Base-by-base conservation (phyloP, 352 stramenopile genomes). In the Globisporangium mamillatum region DNA sequence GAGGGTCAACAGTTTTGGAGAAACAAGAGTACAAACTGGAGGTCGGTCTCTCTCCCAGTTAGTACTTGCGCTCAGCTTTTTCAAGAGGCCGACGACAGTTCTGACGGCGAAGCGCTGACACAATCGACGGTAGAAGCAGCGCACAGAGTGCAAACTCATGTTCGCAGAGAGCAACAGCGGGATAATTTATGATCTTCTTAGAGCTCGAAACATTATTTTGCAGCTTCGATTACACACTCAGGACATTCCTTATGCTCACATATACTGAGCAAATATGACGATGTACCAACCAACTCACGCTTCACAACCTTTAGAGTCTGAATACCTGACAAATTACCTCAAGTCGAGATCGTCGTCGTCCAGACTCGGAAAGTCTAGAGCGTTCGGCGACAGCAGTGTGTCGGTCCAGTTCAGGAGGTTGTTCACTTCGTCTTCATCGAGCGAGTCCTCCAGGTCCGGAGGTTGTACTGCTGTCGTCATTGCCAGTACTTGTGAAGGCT, bases 391-490 rank as follows among this genome's bases (percentile, higher is more conserved):
- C 3, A 85, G 67, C 10, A 93, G 66, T 5, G 74, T 90, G 67
- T 94, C 84, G 6, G 88, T 95, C 86, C 86, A 93, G 61, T 90
- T 81, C 6, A 95, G 75, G 24, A 95, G 74, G 25, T 87, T 78
- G 60, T 93, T 93, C 16, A 93, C 73, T 63, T 84, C 84, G 20
- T 92, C 83, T 76, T 93, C 83, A 48, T 93, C 81, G 10, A 95
- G 63, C 14, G 84, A 93, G 32, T 88, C 82, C 3, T 95, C 86
- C 7, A 88, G 56, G 29, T 88, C 72, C 4, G 41, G 32, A 16
- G n/a, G 64, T 24, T 20, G 60, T 32, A 14, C 20, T 29, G 56
- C 22, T 10, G 29, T 22, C 22, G 55, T 53, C 34, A 52, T 50
- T 16, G 25, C 73, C 56, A 20, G 60, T 41, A 48, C 71, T 62